Evolutionary conservation across 495 filamentous ascomycete genomes (phyloP), one percentile per base, ranked within the genome.

Genomic region (Neurospora sp.): DNA sequence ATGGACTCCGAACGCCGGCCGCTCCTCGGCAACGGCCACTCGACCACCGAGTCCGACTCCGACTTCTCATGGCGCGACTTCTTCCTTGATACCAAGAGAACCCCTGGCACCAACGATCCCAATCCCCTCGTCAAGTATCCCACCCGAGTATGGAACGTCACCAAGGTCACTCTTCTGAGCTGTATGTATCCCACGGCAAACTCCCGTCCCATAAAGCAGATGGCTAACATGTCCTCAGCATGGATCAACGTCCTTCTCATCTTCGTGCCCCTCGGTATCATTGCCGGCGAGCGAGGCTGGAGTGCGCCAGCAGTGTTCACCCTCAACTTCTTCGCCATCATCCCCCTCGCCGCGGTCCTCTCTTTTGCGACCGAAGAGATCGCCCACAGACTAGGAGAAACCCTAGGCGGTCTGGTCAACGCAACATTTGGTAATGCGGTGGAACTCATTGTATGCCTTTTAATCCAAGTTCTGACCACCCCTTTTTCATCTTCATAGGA

Each of bases 381-480:
- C 73, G 90, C 93, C 7, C 86, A 87, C 12, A 90, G 91, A 69
- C 86, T 98, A 72, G 96, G 96, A 20, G 91, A 98, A 81, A 95
- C 96, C 0, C 79, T 98, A 41, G 96, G 96, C 47, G 96, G 96
- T 1, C 82, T 99, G 75, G 87, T 98, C 79, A 99, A 99, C 85
- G 96, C 96, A 37, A 96, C 93, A 8, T 97, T 97, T 83, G 96
- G 96, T 47, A 99, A 99, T 86, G 96, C 96, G 0, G 95, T 98
- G n/a, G 96, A 99, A 78, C 82, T 98, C 77, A 99, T 99, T 84
- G 96, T 97, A 85, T 78, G 92, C 79, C 22, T 59, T 59, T 16
- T 59, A 10, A 2, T 8, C 61, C 71, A 39, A 77, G 73, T 74
- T 75, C 72, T 74, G 40, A 70, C 47, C 27, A 74, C 41, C 42